Conservation (phyloP, 2,329 filamentous ascomycete genomes). For the Colletotrichum nymphaeae region DNA sequence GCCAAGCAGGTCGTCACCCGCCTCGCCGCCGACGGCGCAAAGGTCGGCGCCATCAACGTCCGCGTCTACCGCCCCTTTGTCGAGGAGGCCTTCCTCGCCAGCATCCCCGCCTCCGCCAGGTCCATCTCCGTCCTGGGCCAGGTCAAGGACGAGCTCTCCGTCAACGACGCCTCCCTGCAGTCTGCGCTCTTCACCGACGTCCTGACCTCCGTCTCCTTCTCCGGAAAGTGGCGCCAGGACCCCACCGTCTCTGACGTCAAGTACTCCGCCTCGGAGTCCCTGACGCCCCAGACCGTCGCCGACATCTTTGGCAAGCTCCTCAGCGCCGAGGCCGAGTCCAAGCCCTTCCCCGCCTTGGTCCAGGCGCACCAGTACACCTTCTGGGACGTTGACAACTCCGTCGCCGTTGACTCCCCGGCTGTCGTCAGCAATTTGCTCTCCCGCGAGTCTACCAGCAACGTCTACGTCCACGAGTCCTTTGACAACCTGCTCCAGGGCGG, state of each 20-base stretch:
- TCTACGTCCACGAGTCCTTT: conserved; percentile 71
- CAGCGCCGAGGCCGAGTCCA: conserved; percentile 64
- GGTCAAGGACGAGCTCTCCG: conserved; percentile 78
- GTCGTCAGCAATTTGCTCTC: conserved; percentile 71
- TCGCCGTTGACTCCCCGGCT: conserved; percentile 72
- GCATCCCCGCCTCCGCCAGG: conserved; percentile 79
- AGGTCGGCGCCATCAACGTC: conserved; percentile 89
- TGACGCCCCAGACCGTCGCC: conserved; percentile 67
- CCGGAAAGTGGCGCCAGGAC: conserved; percentile 70
- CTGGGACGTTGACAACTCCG: conserved; percentile 88
- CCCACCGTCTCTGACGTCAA: conserved; percentile 85
- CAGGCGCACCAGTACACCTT: conserved; percentile 88
- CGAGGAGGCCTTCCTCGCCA: conserved; percentile 90
- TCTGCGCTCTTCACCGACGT: conserved; percentile 96
- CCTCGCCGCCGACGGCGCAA: conserved; percentile 77
- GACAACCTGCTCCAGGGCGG: conserved; percentile 80
- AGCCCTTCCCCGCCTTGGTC: conserved; percentile 56
- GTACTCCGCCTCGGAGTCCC: conserved; percentile 76
- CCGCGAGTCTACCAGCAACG: conserved; percentile 75
- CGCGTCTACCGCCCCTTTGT: conserved; percentile 95
- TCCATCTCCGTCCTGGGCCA: conserved; percentile 90
- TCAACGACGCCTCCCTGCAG: conserved; percentile 79
- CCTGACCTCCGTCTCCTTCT: conserved; percentile 85
- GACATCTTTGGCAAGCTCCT: conserved; percentile 58
- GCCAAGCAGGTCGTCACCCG: conserved; percentile 82